A percentile compares a stretch with the other conserved stretches of the same genome.
Conservation (phyloP, 2,329 filamentous ascomycete genomes). For the Aspergillus vadensis region DNA sequence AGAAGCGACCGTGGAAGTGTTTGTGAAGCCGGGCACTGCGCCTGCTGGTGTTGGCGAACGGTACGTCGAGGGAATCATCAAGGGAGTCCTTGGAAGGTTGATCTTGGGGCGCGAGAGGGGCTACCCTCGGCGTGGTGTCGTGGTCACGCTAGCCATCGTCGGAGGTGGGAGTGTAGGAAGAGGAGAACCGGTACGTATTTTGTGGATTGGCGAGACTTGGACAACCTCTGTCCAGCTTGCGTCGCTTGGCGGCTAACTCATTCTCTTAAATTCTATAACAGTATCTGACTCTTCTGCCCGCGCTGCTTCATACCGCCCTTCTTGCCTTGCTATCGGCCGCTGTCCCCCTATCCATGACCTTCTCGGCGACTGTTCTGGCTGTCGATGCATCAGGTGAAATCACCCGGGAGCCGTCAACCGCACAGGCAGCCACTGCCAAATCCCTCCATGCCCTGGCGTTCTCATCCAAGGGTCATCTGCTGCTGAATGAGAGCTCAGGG, state of each 20-base stretch:
- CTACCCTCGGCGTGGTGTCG: constrained; percentile 45
- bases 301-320: constrained; percentile 76
- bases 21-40: constrained; percentile 81
- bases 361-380: constrained; percentile 66
- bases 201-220: background rate
- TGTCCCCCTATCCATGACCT: constrained; percentile 74
- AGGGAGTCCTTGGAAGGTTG: constrained; percentile 39
- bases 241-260: constrained; percentile 12
- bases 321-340: constrained; percentile 79
- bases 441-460: constrained; percentile 86
- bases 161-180: constrained; percentile 38
- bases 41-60: constrained; percentile 81
- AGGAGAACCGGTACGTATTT: constrained; percentile 41
- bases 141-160: constrained; percentile 46
- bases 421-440: constrained; percentile 62
- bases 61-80: constrained; percentile 69
- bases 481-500: constrained; percentile 82
- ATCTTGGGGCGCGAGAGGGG: constrained; percentile 47
- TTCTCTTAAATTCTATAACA: constrained; percentile 48
- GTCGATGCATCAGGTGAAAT: constrained; percentile 51
- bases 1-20: constrained; percentile 86
- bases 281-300: constrained; percentile 78
- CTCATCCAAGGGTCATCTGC: constrained; percentile 69
- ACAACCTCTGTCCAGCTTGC: background rate
- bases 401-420: constrained; percentile 63